phyloP scores from a whole-genome alignment of 257 asterid species.

The Solanum sejunctum region DNA sequence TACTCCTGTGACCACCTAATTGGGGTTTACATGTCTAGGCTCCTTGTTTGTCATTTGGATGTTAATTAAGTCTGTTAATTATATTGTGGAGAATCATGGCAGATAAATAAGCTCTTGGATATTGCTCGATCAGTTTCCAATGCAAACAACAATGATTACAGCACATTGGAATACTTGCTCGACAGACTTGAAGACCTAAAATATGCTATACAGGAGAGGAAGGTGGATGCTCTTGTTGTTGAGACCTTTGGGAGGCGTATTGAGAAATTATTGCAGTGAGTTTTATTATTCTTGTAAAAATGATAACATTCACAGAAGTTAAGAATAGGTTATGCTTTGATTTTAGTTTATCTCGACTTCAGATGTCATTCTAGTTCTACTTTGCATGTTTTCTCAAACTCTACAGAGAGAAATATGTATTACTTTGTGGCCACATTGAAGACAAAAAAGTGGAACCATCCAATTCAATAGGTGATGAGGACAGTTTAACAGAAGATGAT shows the following conservation, averaged over 20 bases:
- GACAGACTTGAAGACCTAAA: conserved; percentile 75
- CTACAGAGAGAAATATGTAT: conserved; percentile 88
- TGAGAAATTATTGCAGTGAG: conserved; percentile 95
- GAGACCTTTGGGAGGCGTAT: conserved; percentile 97
- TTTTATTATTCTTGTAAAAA: conserved; percentile 3
- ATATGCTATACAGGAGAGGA: conserved; percentile 78
- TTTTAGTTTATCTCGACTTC: neutral
- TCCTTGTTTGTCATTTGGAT: neutral
- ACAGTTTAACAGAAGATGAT: conserved; percentile 71
- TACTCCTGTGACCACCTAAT: neutral
- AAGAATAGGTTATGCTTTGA: neutral
- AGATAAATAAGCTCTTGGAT: conserved; percentile 73
- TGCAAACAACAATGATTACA: conserved; percentile 54
- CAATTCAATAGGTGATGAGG: conserved; percentile 46
- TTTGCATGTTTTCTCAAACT: conserved; percentile 7
- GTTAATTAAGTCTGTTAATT: conserved; percentile 5
- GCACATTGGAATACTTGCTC: conserved; percentile 69
- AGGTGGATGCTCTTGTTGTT: conserved; percentile 95
- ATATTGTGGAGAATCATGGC: conserved; percentile 29
- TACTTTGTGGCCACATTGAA: conserved; percentile 80
- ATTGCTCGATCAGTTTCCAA: conserved; percentile 69
- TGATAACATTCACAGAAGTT: neutral
- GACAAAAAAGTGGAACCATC: conserved; percentile 55
- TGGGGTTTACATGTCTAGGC: neutral
- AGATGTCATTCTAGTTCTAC: neutral